Percentiles rank a stretch among this genome's conserved stretches.
Conservation (phyloP, 83 land plant species). For the Picea abies region DNA sequence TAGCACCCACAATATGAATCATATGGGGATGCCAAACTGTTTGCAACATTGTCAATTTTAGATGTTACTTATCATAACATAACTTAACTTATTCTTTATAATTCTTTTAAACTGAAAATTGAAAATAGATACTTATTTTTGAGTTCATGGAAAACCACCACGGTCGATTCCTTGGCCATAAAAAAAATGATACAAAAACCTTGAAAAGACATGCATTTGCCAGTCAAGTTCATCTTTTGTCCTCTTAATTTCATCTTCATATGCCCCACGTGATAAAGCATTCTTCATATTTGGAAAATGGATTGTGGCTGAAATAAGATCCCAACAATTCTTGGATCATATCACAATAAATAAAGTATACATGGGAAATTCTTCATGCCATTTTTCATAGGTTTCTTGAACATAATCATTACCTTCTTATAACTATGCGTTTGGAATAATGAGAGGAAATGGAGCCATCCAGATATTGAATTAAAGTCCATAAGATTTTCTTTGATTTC, state of each 20-base stretch:
- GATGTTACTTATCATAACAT: too few species aligned
- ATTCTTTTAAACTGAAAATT: too few species aligned
- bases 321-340: slow-evolving; percentile 68
- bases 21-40: too few species aligned
- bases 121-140: background rate
- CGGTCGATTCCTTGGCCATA: slow-evolving; percentile 67
- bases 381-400: slow-evolving; percentile 65
- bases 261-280: slow-evolving; percentile 68
- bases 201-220: slow-evolving; percentile 61
- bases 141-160: background rate
- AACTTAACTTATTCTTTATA: too few species aligned
- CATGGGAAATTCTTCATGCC: slow-evolving; percentile 62
- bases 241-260: slow-evolving; percentile 55
- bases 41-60: too few species aligned
- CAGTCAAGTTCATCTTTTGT: slow-evolving; percentile 53
- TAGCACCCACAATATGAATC: too few species aligned
- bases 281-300: slow-evolving; percentile 60
- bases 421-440: too few species aligned
- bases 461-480: too few species aligned
- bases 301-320: slow-evolving; percentile 40
- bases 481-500: too few species aligned
- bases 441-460: too few species aligned
- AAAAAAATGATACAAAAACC: slow-evolving; percentile 71
- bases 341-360: slow-evolving; percentile 70
- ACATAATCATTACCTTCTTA: too few species aligned